Evolutionary conservation across 1,284 basidiomycete genomes (phyloP).

Genomic region (Inonotus hispidus): DNA sequence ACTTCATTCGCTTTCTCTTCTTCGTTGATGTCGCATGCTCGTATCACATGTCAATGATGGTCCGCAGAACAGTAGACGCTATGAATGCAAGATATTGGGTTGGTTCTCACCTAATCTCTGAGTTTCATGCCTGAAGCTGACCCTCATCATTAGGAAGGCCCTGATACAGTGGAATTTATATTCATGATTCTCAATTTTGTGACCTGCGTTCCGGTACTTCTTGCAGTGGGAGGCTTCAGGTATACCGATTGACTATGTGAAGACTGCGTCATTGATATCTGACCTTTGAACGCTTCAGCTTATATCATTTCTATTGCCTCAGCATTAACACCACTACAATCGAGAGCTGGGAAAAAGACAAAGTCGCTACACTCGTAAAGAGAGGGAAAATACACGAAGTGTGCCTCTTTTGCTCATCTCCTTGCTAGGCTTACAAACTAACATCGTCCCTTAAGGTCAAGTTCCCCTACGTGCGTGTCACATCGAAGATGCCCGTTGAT

Average conservation of each 20-base stretch:
- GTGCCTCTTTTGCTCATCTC: constrained; percentile 21
- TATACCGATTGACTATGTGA: constrained; percentile 26
- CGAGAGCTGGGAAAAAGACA: constrained; percentile 97
- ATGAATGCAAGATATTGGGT: constrained; percentile 51
- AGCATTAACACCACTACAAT: constrained; percentile 89
- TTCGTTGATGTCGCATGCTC: constrained; percentile 85
- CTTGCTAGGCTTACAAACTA: neutral
- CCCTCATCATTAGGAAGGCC: constrained; percentile 52
- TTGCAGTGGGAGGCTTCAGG: constrained; percentile 86
- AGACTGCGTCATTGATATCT: neutral
- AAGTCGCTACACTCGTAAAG: constrained; percentile 79
- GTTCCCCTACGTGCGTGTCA: constrained; percentile 83
- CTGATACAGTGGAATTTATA: constrained; percentile 65
- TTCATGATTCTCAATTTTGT: constrained; percentile 88
- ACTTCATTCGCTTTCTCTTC: constrained; percentile 91
- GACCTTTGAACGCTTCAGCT: constrained; percentile 33
- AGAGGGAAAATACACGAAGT: constrained; percentile 84
- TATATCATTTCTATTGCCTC: constrained; percentile 88
- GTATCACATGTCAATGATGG: constrained; percentile 80
- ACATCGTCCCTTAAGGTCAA: constrained; percentile 51
- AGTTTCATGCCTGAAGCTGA: constrained; percentile 8
- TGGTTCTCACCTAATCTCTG: constrained; percentile 21
- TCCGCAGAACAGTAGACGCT: constrained; percentile 51
- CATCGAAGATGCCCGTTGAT: neutral
- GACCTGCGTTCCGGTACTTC: constrained; percentile 77